Evolutionary conservation across 257 asterid genomes (phyloP), one percentile per base, ranked within the genome.

Genomic region (Phtheirospermum japonicum): DNA sequence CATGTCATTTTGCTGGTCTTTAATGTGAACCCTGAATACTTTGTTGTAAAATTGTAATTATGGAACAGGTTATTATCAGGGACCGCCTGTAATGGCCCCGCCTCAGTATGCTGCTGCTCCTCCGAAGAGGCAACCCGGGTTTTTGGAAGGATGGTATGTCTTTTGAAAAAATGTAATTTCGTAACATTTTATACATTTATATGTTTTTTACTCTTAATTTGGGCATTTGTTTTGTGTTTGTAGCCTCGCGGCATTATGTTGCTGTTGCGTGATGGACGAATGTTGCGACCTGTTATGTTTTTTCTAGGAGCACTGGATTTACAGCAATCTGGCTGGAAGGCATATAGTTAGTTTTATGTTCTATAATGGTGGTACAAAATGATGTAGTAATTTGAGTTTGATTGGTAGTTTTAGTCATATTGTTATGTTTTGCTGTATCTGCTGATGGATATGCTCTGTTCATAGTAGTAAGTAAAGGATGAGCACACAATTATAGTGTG

Each of bases 21-120:
- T n/a, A n/a, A n/a, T n/a, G 3, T 39, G 45, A 9, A 39, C 1
- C 45, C 45, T 2, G 8, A 45, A n/a, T 12, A 13, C 7, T n/a
- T n/a, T n/a, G n/a, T n/a, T 26, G 37, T 11, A 26, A 2, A 53
- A 4, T 9, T 14, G 5, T 34, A 6, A 20, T 42, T 61, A 0
- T 57, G 72, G 30, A 23, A 10, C 73, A 84, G 96, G 96, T 23
- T 72, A 82, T 65, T 89, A 89, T 12, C 84, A 86, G 62, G 90
- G 89, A 7, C 95, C 94, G 55, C 87, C 93, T 1, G 95, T 89
- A 32, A 72, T 86, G 95, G 82, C 94, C 31, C 95, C 95, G 0
- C 96, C 96, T 0, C 80, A 74, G 18, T 82, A 82, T 40, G 71
- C 81, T n/a, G 82, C 84, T 43, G 78, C 93, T 0, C 92, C 95